Evolutionary conservation across 129 eudicot species (phyloP).

Genomic region (Sambucus nigra): DNA sequence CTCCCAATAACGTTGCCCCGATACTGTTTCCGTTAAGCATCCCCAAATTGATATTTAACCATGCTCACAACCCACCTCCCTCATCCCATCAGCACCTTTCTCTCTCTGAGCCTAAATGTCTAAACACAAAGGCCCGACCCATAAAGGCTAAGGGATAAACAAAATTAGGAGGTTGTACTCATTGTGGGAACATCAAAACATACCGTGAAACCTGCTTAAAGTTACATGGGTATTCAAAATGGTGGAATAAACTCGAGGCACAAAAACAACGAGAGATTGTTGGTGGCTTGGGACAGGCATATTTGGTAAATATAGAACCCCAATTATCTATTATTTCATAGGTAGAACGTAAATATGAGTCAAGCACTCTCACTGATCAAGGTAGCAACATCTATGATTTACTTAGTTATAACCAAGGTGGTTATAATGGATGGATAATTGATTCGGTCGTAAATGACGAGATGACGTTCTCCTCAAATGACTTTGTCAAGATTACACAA

Average conservation of each 20-base stretch:
- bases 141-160: too few species aligned
- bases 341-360: neutral
- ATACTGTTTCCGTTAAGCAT: too few species aligned
- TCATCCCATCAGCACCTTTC: too few species aligned
- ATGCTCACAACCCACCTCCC: too few species aligned
- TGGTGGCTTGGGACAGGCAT: too few species aligned
- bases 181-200: neutral
- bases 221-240: neutral
- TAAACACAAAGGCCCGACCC: neutral
- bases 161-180: neutral
- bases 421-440: neutral
- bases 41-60: too few species aligned
- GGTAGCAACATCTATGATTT: neutral
- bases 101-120: neutral
- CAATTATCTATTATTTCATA: neutral
- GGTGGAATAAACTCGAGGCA: neutral
- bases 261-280: too few species aligned
- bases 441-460: slow-evolving; percentile 2
- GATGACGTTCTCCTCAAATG: neutral
- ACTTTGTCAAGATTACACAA: neutral
- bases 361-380: neutral
- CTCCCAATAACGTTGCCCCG: too few species aligned
- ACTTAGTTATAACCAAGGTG: neutral
- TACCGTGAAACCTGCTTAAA: neutral
- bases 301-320: neutral